A percentile compares a stretch with the other conserved stretches of the same genome.
phyloP scores from a whole-genome alignment of 2,329 filamentous ascomycete genomes.

The Pyrenochaeta sp. region DNA sequence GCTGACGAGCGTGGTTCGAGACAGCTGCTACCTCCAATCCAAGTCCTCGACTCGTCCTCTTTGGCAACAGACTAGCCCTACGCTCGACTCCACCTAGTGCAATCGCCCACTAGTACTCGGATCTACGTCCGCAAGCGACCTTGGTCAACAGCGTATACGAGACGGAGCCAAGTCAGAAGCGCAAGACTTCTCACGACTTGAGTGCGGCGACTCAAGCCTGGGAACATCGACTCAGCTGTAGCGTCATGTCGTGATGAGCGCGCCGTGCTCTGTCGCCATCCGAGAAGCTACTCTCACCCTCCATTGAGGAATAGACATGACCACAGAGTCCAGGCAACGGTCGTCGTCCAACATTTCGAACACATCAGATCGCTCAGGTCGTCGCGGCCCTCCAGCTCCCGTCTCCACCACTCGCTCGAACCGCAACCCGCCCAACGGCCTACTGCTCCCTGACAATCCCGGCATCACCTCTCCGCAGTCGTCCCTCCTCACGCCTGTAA shows the following conservation, averaged over 20 bases:
- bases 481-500: constrained; percentile 48
- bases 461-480: constrained; percentile 35
- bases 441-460: constrained; percentile 32
- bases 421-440: constrained; percentile 29
- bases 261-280: constrained; percentile 20
- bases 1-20: constrained; percentile 14
- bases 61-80: constrained; percentile 9
- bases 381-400: constrained; percentile 36
- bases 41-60: constrained; percentile 1
- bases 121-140: constrained; percentile 8
- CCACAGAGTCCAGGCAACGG: constrained; percentile 42
- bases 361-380: constrained; percentile 33
- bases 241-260: constrained; percentile 39
- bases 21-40: not conserved
- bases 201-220: constrained; percentile 6
- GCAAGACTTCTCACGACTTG: constrained; percentile 6
- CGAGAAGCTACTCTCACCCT: constrained; percentile 25
- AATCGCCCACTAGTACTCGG: constrained; percentile 10
- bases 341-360: constrained; percentile 43
- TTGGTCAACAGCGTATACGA: constrained; percentile 7
- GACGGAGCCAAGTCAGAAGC: constrained; percentile 12
- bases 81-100: constrained; percentile 7
- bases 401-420: constrained; percentile 35
- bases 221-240: constrained; percentile 17
- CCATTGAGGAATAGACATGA: constrained; percentile 36